These are phyloP conservation scores for Diddensiella santjacobensis DNA, from an alignment of 805 yeast species.

Conservation along the genomic window DNA sequence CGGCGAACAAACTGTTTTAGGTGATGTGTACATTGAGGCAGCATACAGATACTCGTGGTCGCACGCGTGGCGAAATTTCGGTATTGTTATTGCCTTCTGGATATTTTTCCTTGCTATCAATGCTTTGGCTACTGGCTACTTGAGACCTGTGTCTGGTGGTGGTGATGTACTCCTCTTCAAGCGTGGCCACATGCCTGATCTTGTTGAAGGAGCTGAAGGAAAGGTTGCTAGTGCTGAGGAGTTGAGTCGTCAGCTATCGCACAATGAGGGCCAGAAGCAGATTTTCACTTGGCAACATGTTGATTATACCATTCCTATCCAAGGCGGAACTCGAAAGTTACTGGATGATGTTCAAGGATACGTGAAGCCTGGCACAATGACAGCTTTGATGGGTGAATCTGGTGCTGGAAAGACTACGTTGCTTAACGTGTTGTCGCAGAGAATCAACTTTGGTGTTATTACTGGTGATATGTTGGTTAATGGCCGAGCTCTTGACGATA, in stretches of 20 bases:
- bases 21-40: conserved; percentile 51
- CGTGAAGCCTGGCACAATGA: conserved; percentile 76
- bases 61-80: conserved; percentile 81
- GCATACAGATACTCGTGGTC: conserved; percentile 49
- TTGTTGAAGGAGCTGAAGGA: conserved; percentile 31
- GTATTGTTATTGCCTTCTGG: conserved; percentile 54
- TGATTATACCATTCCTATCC: conserved; percentile 49
- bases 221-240: conserved; percentile 27
- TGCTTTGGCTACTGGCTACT: conserved; percentile 32
- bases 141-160: conserved; percentile 31
- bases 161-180: conserved; percentile 34
- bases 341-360: conserved; percentile 59
- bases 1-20: conserved; percentile 52
- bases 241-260: conserved; percentile 26
- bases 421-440: conserved; percentile 66
- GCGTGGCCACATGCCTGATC: conserved; percentile 36
- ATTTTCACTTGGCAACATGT: conserved; percentile 62
- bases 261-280: conserved; percentile 39
- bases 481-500: conserved; percentile 57
- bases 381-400: conserved; percentile 82
- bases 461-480: conserved; percentile 72
- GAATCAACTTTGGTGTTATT: conserved; percentile 60
- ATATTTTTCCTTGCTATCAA: conserved; percentile 35
- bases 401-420: conserved; percentile 86
- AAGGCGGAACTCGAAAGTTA: conserved; percentile 35